These are phyloP conservation scores for Cornus suecica DNA, from an alignment of 148 eudicot species.

Conservation along the genomic window DNA sequence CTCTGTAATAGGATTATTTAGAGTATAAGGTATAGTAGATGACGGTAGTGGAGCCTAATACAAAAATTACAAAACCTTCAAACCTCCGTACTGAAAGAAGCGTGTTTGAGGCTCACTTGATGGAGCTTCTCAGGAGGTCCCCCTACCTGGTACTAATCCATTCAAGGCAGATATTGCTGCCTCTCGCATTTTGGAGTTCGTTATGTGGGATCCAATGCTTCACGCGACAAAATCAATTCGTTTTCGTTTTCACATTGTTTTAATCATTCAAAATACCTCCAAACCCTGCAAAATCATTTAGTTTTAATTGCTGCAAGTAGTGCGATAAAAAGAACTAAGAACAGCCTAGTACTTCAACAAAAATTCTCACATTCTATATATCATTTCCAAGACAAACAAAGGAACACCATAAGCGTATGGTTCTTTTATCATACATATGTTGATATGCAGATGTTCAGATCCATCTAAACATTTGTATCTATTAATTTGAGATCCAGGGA, in stretches of 20 bases:
- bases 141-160: slow-evolving; percentile 99
- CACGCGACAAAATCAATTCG: slow-evolving; percentile 50
- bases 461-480: too few species aligned
- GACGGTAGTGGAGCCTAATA: neutral
- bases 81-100: slow-evolving; percentile 35
- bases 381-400: neutral
- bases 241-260: slow-evolving; percentile 26
- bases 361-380: neutral
- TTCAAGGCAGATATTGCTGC: slow-evolving; percentile 63
- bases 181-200: slow-evolving; percentile 99
- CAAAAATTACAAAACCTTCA: slow-evolving; percentile 15
- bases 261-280: slow-evolving; percentile 9
- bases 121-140: slow-evolving; percentile 99
- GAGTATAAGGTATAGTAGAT: neutral
- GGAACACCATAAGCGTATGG: neutral
- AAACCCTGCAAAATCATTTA: slow-evolving; percentile 33
- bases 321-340: neutral
- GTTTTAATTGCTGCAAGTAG: slow-evolving; percentile 1
- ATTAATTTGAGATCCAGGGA: neutral
- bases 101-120: slow-evolving; percentile 83
- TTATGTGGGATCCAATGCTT: slow-evolving; percentile 98
- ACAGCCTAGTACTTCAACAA: neutral
- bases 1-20: slow-evolving; percentile 56
- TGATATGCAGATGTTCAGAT: neutral
- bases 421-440: too few species aligned